Conservation (phyloP, 2,329 filamentous ascomycete genomes). For the Periconia sp. region DNA sequence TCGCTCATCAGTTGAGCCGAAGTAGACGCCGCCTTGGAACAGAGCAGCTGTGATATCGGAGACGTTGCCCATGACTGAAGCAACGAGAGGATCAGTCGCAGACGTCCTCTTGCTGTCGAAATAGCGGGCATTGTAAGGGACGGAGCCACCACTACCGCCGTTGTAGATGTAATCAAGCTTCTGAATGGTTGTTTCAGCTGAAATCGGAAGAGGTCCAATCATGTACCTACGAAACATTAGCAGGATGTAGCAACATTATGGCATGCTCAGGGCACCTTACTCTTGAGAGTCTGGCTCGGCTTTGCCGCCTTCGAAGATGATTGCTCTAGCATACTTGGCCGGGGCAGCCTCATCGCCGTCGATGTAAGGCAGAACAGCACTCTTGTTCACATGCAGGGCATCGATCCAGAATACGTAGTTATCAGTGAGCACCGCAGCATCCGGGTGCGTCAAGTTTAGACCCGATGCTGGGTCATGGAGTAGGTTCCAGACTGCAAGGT, state of each 20-base stretch:
- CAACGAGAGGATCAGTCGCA: conserved; percentile 46
- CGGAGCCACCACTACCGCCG: conserved; percentile 43
- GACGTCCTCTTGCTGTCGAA: conserved; percentile 24
- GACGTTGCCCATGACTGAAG: conserved; percentile 52
- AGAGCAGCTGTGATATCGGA: conserved; percentile 54
- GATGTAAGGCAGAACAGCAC: conserved; percentile 53
- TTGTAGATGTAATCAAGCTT: conserved; percentile 37
- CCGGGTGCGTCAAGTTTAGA: conserved; percentile 54
- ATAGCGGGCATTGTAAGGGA: conserved; percentile 34
- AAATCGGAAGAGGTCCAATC: conserved; percentile 57
- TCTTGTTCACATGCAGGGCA: conserved; percentile 57
- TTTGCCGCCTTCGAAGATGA: conserved; percentile 55
- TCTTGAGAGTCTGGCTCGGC: conserved; percentile 54
- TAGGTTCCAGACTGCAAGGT: conserved; percentile 51
- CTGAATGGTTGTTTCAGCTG: conserved; percentile 29
- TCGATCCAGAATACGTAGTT: conserved; percentile 57
- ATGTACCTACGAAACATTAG: conserved; percentile 42
- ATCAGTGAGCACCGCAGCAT: conserved; percentile 48
- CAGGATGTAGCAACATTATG: neutral
- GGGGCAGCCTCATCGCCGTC: conserved; percentile 46
- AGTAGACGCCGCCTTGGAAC: conserved; percentile 36
- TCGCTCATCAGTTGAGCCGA: conserved; percentile 23
- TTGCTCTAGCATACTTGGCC: conserved; percentile 53
- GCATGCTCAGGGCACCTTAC: conserved; percentile 44
- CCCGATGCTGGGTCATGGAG: conserved; percentile 49